A percentile compares a stretch with the other conserved stretches of the same genome.
These are phyloP conservation scores for Microglena sp. DNA, from an alignment of 139 green algal genomes.

Conservation along the genomic window DNA sequence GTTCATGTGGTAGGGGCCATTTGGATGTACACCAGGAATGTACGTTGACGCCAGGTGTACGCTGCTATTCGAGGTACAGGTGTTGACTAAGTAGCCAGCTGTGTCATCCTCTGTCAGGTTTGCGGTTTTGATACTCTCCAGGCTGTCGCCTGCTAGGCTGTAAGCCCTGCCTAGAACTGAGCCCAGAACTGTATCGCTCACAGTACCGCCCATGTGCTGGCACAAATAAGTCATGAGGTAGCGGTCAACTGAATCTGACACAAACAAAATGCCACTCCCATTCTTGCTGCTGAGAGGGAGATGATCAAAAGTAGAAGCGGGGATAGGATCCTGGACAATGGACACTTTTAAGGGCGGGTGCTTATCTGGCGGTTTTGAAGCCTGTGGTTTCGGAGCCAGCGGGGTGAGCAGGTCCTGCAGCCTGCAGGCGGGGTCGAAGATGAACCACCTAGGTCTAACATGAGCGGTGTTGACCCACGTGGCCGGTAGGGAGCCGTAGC, in stretches of 20 bases:
- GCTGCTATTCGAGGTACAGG: not conserved
- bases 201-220: not conserved
- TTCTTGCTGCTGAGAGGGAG: too few species aligned
- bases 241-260: slow-evolving; percentile 1
- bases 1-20: slow-evolving; percentile 2
- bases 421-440: too few species aligned
- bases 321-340: too few species aligned
- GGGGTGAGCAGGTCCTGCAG: too few species aligned
- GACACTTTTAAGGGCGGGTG: too few species aligned
- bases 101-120: not conserved
- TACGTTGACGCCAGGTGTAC: not conserved
- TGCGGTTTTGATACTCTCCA: not conserved
- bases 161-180: not conserved
- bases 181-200: not conserved
- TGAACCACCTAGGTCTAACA: too few species aligned
- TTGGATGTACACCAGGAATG: slow-evolving; percentile 7
- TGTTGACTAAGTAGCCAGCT: not conserved
- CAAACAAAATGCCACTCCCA: slow-evolving; percentile 5
- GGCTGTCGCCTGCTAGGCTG: not conserved
- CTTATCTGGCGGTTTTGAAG: too few species aligned
- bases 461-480: too few species aligned
- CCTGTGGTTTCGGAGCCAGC: too few species aligned
- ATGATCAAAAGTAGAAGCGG: too few species aligned
- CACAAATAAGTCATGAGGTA: slow-evolving; percentile 1
- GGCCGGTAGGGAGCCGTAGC: too few species aligned